Percentiles rank a stretch among this genome's conserved stretches.
phyloP scores from a whole-genome alignment of 164 flowering plant species.

The Amborella trichopoda region DNA sequence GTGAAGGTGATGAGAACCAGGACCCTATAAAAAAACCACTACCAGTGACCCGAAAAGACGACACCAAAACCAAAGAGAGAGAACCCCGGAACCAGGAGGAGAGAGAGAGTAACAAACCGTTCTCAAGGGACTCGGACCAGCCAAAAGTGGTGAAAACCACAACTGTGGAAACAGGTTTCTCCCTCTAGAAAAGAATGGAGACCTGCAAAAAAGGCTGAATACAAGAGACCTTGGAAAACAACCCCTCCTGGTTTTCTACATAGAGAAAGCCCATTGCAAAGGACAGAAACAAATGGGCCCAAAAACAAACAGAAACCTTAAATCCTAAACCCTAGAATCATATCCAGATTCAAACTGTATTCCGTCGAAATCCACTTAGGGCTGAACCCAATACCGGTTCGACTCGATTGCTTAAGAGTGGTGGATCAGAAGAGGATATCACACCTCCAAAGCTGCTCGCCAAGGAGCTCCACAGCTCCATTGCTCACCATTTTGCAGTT shows the following conservation, averaged over 20 bases:
- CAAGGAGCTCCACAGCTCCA: slow-evolving; percentile 30
- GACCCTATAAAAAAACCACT: slow-evolving; percentile 9
- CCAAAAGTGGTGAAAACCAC: slow-evolving; percentile 21
- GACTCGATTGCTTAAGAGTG: not conserved
- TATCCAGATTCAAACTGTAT: not conserved
- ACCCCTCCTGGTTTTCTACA: slow-evolving; percentile 7
- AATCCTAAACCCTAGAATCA: slow-evolving; percentile 17
- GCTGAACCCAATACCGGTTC: not conserved
- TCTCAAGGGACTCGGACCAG: slow-evolving; percentile 14
- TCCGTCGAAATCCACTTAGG: not conserved
- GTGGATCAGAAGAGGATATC: slow-evolving; percentile 45
- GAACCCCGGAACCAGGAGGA: slow-evolving; percentile 15
- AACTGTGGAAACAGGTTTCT: slow-evolving; percentile 36
- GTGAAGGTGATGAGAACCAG: not conserved
- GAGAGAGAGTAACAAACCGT: slow-evolving; percentile 7
- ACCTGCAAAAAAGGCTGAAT: slow-evolving; percentile 39
- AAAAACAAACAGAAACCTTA: slow-evolving; percentile 24
- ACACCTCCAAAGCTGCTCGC: slow-evolving; percentile 48
- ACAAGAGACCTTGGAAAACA: slow-evolving; percentile 24
- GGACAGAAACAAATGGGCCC: slow-evolving; percentile 4
- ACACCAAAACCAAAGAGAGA: slow-evolving; percentile 1
- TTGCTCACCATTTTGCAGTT: slow-evolving; percentile 45
- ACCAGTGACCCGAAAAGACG: slow-evolving; percentile 5
- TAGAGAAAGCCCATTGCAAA: slow-evolving; percentile 20
- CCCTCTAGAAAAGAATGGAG: too few species aligned